Conservation (phyloP, 2,329 filamentous ascomycete species). For the Fusarium dimerum region DNA sequence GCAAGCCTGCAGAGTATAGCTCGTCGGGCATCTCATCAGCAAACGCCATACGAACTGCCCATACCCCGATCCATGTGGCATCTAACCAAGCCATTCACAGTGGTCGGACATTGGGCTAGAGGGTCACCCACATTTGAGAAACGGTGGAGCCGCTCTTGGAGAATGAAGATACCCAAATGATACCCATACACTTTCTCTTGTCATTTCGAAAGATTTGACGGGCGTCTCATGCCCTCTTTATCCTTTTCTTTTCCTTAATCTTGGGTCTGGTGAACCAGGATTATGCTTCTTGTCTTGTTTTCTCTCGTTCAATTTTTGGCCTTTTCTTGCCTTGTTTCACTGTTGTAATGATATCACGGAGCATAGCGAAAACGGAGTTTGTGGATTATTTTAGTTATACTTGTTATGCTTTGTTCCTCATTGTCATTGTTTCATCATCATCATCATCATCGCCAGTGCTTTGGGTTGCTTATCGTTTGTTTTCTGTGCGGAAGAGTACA, state of each 20-base stretch:
- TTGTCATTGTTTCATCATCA: constrained; percentile 24
- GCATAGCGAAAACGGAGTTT: constrained; percentile 45
- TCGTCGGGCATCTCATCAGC: constrained; percentile 27
- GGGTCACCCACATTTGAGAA: constrained; percentile 14
- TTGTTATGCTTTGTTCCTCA: constrained; percentile 15
- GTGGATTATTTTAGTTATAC: constrained; percentile 17
- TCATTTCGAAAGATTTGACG: constrained; percentile 15
- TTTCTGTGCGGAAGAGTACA: constrained; percentile 10
- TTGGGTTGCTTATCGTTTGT: constrained; percentile 12
- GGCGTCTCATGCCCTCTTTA: constrained; percentile 18
- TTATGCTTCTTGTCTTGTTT: neutral
- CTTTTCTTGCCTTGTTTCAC: constrained; percentile 16
- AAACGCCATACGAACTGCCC: constrained; percentile 32
- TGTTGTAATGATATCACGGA: constrained; percentile 31
- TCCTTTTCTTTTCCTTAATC: constrained; percentile 20
- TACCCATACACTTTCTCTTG: constrained; percentile 31
- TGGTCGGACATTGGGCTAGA: constrained; percentile 51
- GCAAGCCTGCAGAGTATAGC: constrained; percentile 23
- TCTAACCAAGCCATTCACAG: constrained; percentile 53
- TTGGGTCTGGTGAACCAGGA: constrained; percentile 3
- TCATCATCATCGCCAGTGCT: constrained; percentile 14
- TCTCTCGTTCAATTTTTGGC: constrained; percentile 17
- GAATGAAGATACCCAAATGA: constrained; percentile 31
- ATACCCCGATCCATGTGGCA: constrained; percentile 33
- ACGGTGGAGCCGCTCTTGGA: constrained; percentile 14